phyloP scores from a whole-genome alignment of 2,329 filamentous ascomycete genomes.

The Ophiostoma australiae region DNA sequence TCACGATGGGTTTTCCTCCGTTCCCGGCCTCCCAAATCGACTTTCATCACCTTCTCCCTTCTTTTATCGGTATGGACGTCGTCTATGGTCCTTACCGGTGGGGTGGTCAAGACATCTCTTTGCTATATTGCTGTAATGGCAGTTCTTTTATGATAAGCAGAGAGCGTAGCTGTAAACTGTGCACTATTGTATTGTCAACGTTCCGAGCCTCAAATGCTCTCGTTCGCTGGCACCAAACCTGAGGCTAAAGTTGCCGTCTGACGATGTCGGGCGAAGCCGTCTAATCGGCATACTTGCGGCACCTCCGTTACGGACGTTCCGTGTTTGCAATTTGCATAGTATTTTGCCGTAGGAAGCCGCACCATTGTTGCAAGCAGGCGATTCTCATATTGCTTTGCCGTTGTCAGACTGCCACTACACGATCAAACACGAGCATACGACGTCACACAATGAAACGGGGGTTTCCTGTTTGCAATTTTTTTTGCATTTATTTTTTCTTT shows the following conservation, averaged over 20 bases:
- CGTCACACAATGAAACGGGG: neutral
- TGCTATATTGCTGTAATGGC: neutral
- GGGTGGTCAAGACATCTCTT: constrained; percentile 45
- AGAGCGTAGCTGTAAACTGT: neutral
- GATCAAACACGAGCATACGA: neutral
- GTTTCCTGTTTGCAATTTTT: constrained; percentile 9
- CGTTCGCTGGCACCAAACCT: neutral
- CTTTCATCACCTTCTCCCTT: constrained; percentile 43
- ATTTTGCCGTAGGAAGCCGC: no score
- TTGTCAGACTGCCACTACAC: neutral
- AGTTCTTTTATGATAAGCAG: neutral
- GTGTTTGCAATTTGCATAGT: no score
- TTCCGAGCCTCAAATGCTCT: neutral
- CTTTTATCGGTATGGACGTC: constrained; percentile 42
- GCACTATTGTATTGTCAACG: neutral
- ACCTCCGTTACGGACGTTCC: neutral
- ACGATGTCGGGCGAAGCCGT: neutral
- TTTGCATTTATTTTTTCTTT: neutral
- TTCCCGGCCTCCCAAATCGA: constrained; percentile 51
- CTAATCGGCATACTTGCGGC: neutral
- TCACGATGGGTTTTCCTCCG: constrained; percentile 50
- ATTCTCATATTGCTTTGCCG: no score
- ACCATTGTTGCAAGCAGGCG: no score
- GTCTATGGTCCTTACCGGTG: constrained; percentile 47
- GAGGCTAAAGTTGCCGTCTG: neutral